Base-by-base conservation (phyloP, 2,329 filamentous ascomycete species). In the Fusarium sp. region DNA sequence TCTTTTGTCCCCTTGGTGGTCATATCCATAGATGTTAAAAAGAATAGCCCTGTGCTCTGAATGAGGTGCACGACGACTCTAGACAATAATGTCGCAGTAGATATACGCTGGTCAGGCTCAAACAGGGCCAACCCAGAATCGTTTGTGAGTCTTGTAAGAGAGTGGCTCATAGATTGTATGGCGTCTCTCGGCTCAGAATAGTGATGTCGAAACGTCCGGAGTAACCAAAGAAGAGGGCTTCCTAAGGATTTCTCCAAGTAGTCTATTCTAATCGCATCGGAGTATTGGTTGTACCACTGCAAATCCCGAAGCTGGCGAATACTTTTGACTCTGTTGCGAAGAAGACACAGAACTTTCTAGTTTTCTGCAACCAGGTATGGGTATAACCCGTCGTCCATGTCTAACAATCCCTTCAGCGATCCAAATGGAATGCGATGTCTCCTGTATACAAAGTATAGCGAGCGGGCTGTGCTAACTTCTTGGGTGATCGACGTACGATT, bases 401-500 rank as follows among this genome's bases (percentile, higher is more conserved):
- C 23, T 14, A 4, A 12, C 4, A 66, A 32, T 14, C 55, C 36
- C 19, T 42, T 30, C 30, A 40, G 48, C 4, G 44, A 14, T 17
- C 44, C 36, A 44, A 70, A 69, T 1, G 65, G 23, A 14, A 70
- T 34, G 6, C 54, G 67, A 23, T 57, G 39, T 28, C 52, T 69
- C 15, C 62, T 65, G 28, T 70, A 65, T 7, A 45, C 57, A 9
- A 70, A 34, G 12, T 47, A 38, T 10, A 70, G 15, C 17, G 14
- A 6, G 42, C 42, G 24, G 28, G 65, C 62, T 3, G 62, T 65
- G 36, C 62, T 65, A 20, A 65, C 67, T 46, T 70, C 67, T 45
- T 70, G 67, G 7, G 56, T 68, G 43, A 70, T 67, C 65, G 65
- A 70, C 59, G 67, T 64, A 30, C 67, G 67, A 68, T 68, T 59